Base-by-base conservation (phyloP, 495 filamentous ascomycete species). In the Penicillium angulare region DNA sequence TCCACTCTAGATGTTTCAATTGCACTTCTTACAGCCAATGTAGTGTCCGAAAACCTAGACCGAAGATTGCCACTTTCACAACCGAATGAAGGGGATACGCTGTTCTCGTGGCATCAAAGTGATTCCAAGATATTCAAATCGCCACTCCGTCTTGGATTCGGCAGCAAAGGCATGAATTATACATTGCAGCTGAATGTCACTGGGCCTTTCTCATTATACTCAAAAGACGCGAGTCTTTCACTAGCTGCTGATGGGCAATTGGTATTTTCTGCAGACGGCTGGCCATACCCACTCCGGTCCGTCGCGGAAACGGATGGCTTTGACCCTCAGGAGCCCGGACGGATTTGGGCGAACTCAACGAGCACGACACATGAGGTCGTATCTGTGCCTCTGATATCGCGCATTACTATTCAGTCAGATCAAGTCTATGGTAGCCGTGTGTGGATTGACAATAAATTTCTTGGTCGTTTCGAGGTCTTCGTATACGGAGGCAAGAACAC, bases 141-240 rank as follows among this genome's bases (percentile, higher is more conserved):
- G 4, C 13, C 36, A 3, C 17, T 53, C 23, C 17, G 32, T 7
- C 36, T 76, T 3, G 67, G 68, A 1, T 51, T 69, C 20, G 77
- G 74, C 0, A 79, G 77, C 46, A 80, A 80, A 51, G 79, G 79
- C 2, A 68, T 79, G 63, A 74, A 79, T 42, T 79, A 81, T 50
- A 79, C 75, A 0, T 54, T 79, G 8, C 50, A 59, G 3, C 58
- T 80, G 1, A 32, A 48, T 1, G 60, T 67, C 6, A 60, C 61
- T 1, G 75, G 73, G 2, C 68, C 71, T 0, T 81, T 79, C 48
- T 57, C 59, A 3, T 64, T 81, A 16, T 54, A 64, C 1, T 73
- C 69, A 6, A 45, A 59, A 0, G 69, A 77, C 46, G 65, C 60
- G 2, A 58, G 49, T 16, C 63, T 82, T 0, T 51, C 39, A 0